Evolutionary conservation across 2,329 filamentous ascomycete genomes (phyloP), one percentile per base, ranked within the genome.

Genomic region (Aureobasidium pullulans): DNA sequence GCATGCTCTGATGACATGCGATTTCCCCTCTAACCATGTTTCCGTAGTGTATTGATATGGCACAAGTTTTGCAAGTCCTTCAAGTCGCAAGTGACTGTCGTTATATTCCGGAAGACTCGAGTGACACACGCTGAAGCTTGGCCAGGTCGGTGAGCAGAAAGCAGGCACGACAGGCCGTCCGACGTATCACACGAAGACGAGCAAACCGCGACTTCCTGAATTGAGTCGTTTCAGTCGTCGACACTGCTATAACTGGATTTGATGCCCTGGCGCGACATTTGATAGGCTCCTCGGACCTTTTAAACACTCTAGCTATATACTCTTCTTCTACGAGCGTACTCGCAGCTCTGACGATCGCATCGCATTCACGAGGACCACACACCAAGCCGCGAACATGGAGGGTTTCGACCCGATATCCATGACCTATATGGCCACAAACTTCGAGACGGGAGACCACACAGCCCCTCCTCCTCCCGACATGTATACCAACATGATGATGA

Each of bases 361-460:
- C 50, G 29, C 50, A 23, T 19, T 54, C 28, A 29, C 50, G n/a
- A 54, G 5, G n/a, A 43, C 29, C n/a, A 9, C 6, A 43, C 11
- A 48, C 19, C 1, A n/a, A 15, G 19, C 60, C 62, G 62, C 63
- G 69, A 69, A 66, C 61, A 76, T 76, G 74, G 81, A 84, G 68
- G 77, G 80, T 70, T 84, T 81, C 72, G 81, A 84, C 70, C 80
- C 80, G 64, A 79, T 81, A 72, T 77, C 79, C 70, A 84, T 85
- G 82, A 80, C 81, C 66, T 86, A 84, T 67, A 72, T 84, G 72
- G 77, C 79, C 59, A 80, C 78, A 65, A 80, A 81, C 63, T 75
- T 84, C 69, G 77, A 79, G n/a, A 5, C 50, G 7, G 34, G 19
- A 59, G 77, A 84, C 62, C 76, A 79, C 50, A 77, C 79, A 69